These are phyloP conservation scores for Ilyonectria robusta DNA, from an alignment of 2,329 filamentous ascomycete genomes.

Conservation along the genomic window DNA sequence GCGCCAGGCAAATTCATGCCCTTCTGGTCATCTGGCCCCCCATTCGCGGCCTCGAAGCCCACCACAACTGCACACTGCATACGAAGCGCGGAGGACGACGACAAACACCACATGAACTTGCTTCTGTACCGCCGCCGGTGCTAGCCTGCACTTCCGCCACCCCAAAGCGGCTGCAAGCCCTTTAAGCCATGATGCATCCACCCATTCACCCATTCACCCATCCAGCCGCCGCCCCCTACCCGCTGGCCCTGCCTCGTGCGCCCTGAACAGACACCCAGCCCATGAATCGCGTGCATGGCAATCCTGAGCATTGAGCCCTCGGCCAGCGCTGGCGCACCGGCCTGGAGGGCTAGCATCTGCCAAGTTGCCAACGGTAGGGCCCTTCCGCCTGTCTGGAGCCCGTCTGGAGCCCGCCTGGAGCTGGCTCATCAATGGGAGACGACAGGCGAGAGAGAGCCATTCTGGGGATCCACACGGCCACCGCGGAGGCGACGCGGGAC, in stretches of 20 bases:
- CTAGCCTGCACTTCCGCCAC: constrained; percentile 6
- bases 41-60: constrained; percentile 6
- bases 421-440: constrained; percentile 27
- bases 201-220: constrained; percentile 1
- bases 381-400: constrained; percentile 7
- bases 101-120: constrained; percentile 24
- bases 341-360: constrained; percentile 10
- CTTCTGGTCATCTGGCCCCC: constrained; percentile 7
- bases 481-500: constrained; percentile 32
- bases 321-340: constrained; percentile 10
- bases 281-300: constrained; percentile 27
- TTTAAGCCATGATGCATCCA: constrained; percentile 13
- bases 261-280: constrained; percentile 2
- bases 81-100: neutral
- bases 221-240: neutral
- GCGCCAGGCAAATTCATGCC: neutral
- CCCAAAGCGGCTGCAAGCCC: constrained; percentile 16
- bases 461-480: constrained; percentile 28
- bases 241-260: constrained; percentile 2
- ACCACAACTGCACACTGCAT: neutral
- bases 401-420: neutral
- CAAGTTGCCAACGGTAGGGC: constrained; percentile 15
- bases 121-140: constrained; percentile 13
- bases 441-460: constrained; percentile 18
- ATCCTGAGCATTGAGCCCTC: constrained; percentile 22